Conservation (phyloP, 805 yeast genomes). For the Teunomyces barrocoloradensis region DNA sequence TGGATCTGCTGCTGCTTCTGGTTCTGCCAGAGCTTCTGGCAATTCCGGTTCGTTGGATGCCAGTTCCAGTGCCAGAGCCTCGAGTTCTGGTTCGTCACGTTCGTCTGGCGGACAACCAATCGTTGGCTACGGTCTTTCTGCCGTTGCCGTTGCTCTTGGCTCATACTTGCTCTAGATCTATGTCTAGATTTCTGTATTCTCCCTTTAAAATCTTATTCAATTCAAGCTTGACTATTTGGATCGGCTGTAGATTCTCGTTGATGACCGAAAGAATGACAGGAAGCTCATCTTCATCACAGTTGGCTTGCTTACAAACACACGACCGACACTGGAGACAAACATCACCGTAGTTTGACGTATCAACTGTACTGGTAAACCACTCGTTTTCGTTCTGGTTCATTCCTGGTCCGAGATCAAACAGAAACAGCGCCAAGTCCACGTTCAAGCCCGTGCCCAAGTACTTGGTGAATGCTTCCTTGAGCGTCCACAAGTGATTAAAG, state of each 20-base stretch:
- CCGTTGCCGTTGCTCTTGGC: neutral
- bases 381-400: neutral
- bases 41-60: constrained; percentile 1
- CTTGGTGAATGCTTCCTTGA: constrained; percentile 76
- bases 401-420: neutral
- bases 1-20: neutral
- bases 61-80: constrained; percentile 4
- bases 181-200: neutral
- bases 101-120: constrained; percentile 4
- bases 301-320: neutral
- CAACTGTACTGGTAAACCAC: neutral
- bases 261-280: constrained; percentile 9
- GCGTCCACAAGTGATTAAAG: constrained; percentile 69
- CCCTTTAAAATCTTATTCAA: neutral
- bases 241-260: neutral
- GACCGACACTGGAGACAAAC: constrained; percentile 6
- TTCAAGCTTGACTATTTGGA: neutral
- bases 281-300: neutral
- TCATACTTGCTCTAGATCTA: neutral
- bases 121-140: constrained; percentile 2
- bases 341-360: neutral
- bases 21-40: constrained; percentile 4
- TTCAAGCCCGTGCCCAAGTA: constrained; percentile 58
- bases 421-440: constrained; percentile 9
- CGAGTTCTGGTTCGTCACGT: constrained; percentile 5